Evolutionary conservation across 2,329 filamentous ascomycete species (phyloP).

Genomic region (Cryphonectria nitschkei): DNA sequence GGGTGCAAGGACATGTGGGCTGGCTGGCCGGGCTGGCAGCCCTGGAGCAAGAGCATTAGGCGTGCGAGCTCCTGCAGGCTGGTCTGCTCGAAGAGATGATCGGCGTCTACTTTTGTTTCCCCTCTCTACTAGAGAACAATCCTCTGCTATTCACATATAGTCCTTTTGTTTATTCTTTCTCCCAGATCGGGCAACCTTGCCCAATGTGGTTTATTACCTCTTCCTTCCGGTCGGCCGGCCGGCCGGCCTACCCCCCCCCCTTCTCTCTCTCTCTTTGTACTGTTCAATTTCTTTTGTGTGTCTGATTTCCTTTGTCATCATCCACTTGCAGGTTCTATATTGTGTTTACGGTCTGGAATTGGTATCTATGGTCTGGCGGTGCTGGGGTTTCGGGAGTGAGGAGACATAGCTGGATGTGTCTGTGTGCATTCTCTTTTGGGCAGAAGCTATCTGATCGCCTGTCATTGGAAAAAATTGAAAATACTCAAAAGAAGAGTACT

Average conservation of each 20-base stretch:
- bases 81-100: slow-evolving; percentile 19
- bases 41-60: slow-evolving; percentile 6
- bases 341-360: slow-evolving; percentile 12
- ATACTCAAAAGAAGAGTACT: slow-evolving; percentile 13
- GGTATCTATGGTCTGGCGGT: slow-evolving; percentile 6
- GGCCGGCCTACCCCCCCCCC: slow-evolving; percentile 15
- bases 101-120: slow-evolving; percentile 5
- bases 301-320: neutral
- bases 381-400: neutral
- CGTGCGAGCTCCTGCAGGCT: slow-evolving; percentile 17
- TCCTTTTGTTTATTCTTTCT: slow-evolving; percentile 18
- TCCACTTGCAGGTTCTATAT: neutral
- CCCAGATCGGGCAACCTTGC: neutral
- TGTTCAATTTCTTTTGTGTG: neutral
- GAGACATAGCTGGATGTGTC: neutral
- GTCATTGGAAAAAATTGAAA: neutral
- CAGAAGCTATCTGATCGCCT: neutral
- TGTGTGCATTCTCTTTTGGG: neutral
- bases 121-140: slow-evolving; percentile 12
- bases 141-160: slow-evolving; percentile 25
- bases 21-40: slow-evolving; percentile 17
- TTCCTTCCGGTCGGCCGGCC: slow-evolving; percentile 16
- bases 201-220: slow-evolving; percentile 20
- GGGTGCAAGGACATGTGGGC: slow-evolving; percentile 14
- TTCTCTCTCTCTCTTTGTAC: neutral